Evolutionary conservation across 2,329 filamentous ascomycete genomes (phyloP).

Genomic region (Beauveria varroae): DNA sequence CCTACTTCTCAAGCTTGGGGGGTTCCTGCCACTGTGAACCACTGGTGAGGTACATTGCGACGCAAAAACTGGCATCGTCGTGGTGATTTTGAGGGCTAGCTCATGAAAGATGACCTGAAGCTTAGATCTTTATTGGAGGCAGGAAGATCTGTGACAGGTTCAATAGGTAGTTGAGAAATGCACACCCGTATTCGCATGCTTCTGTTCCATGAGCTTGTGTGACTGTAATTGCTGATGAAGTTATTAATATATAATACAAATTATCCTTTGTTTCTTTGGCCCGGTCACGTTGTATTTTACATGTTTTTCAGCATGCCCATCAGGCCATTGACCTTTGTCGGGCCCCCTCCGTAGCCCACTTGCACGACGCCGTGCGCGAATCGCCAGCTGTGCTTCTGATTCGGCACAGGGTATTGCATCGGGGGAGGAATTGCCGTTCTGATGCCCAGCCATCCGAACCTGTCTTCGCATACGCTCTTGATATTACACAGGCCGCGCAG

Average conservation of each 20-base stretch:
- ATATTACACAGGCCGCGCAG: conserved; percentile 76
- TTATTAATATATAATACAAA: not conserved
- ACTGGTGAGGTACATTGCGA: not conserved
- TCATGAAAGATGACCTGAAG: not conserved
- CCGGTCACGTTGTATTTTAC: conserved; percentile 16
- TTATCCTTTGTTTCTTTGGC: not conserved
- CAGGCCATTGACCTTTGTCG: conserved; percentile 33
- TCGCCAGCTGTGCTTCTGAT: conserved; percentile 56
- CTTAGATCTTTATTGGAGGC: not conserved
- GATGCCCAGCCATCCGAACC: conserved; percentile 51
- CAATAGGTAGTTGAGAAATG: not conserved
- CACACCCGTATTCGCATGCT: not conserved
- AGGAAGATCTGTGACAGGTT: not conserved
- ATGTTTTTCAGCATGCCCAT: conserved; percentile 36
- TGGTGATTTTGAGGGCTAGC: too few relatives aligned
- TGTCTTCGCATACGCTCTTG: conserved; percentile 80
- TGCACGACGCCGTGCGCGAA: conserved; percentile 56
- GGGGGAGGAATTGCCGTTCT: conserved; percentile 73
- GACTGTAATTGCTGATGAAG: not conserved
- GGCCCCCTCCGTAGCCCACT: conserved; percentile 45
- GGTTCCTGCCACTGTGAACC: not conserved
- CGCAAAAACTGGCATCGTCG: too few relatives aligned
- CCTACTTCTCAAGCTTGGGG: conserved; percentile 3
- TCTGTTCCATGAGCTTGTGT: not conserved
- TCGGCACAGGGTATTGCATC: conserved; percentile 71